These are phyloP conservation scores for Picochlorum sp. DNA, from an alignment of 139 green algal genomes.

Conservation along the genomic window DNA sequence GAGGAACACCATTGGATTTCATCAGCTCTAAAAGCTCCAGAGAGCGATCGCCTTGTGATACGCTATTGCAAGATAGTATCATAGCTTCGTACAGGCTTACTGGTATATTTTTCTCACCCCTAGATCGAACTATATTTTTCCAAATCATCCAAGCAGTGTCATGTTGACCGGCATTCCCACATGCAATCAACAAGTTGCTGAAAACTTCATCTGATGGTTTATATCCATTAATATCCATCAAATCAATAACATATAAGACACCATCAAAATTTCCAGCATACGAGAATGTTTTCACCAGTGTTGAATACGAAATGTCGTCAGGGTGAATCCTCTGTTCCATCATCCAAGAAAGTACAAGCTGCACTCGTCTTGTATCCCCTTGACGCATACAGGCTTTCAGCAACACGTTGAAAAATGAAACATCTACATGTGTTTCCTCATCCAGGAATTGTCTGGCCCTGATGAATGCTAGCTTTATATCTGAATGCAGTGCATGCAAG, in stretches of 20 bases:
- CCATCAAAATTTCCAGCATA: conserved; percentile 19
- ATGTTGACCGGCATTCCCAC: conserved; percentile 35
- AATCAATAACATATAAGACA: conserved; percentile 8
- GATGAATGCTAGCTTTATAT: conserved; percentile 11
- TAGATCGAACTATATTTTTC: conserved; percentile 2
- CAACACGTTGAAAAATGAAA: conserved; percentile 44
- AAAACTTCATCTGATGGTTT: conserved; percentile 17
- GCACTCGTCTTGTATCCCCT: conserved; percentile 27
- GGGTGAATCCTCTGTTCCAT: conserved; percentile 7
- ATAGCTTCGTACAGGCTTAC: conserved; percentile 31
- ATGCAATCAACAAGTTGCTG: conserved; percentile 40
- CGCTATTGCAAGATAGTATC: conserved; percentile 23
- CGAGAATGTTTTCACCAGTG: conserved; percentile 31
- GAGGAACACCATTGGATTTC: neutral
- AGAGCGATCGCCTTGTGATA: conserved; percentile 20
- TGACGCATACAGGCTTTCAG: conserved; percentile 37
- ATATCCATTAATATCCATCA: conserved; percentile 24
- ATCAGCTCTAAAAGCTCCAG: conserved; percentile 12
- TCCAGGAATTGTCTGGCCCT: conserved; percentile 30
- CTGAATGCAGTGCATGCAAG: conserved; percentile 12
- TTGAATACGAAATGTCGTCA: conserved; percentile 34
- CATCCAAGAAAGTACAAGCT: conserved; percentile 31
- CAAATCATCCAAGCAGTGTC: conserved; percentile 26
- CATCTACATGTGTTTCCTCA: conserved; percentile 26
- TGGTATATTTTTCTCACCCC: neutral